phyloP scores from a whole-genome alignment of 2,329 filamentous ascomycete species.

The Epichloe aotearoae region DNA sequence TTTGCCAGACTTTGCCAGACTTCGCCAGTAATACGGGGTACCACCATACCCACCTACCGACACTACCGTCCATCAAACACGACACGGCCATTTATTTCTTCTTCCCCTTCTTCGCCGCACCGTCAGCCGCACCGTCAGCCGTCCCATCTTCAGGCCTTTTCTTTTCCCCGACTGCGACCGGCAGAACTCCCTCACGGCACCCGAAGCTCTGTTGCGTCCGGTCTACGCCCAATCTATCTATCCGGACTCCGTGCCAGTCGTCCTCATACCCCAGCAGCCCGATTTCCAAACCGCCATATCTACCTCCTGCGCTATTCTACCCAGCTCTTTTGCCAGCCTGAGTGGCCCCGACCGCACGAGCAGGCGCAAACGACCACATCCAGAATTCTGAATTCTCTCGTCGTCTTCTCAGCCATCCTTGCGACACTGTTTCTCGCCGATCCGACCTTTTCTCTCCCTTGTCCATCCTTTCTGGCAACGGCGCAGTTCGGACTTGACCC shows the following conservation, averaged over 20 bases:
- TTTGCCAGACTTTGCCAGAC: no score
- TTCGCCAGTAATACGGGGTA: not conserved
- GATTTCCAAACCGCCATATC: not conserved
- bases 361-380: not conserved
- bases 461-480: conserved; percentile 8
- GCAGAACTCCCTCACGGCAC: not conserved
- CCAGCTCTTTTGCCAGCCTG: no score
- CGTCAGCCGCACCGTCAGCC: not conserved
- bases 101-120: not conserved
- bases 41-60: no score
- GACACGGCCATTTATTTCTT: not conserved
- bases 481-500: conserved; percentile 5
- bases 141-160: not conserved
- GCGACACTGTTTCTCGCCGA: conserved; percentile 4
- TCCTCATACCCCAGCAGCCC: not conserved
- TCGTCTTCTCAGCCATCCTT: not conserved
- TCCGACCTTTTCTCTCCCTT: conserved; percentile 10
- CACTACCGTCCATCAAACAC: no score
- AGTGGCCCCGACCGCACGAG: no score
- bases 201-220: not conserved
- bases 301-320: no score
- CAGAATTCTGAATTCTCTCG: not conserved
- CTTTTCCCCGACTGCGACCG: not conserved
- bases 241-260: not conserved
- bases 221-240: not conserved